Evolutionary conservation across 345 rosid species (phyloP).

Genomic region (Eucalyptus sp.): DNA sequence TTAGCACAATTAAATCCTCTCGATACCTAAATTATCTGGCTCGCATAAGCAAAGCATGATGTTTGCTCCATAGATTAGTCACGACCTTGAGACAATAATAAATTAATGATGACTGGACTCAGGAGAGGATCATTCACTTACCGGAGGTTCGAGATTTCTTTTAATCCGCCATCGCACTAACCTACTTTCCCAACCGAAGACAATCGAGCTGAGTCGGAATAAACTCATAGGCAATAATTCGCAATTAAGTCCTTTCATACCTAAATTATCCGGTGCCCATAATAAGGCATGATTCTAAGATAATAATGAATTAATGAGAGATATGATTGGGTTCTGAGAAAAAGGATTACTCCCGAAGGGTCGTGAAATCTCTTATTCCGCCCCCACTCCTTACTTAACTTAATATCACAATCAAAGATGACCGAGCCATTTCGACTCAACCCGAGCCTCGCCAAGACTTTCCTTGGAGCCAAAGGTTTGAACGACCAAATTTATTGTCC

Average conservation of each 20-base stretch:
- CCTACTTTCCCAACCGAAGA: fast-evolving
- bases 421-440: not conserved
- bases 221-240: not conserved
- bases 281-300: not conserved
- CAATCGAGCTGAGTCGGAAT: no score
- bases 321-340: fast-evolving
- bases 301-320: not conserved
- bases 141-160: not conserved
- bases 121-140: fast-evolving
- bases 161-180: fast-evolving
- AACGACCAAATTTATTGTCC: not conserved
- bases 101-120: not conserved
- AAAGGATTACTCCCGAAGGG: not conserved
- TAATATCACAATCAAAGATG: not conserved
- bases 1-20: not conserved
- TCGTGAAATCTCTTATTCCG: not conserved
- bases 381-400: not conserved
- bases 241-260: not conserved
- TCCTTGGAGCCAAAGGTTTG: not conserved
- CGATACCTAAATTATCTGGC: not conserved
- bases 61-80: not conserved
- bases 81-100: not conserved
- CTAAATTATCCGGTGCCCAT: not conserved
- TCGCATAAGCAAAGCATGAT: not conserved
- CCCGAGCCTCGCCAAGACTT: not conserved